Percentiles rank a stretch among this genome's conserved stretches.
Evolutionary conservation across 352 stramenopile genomes (phyloP).

Genomic region (Elongisporangium anandrum): DNA sequence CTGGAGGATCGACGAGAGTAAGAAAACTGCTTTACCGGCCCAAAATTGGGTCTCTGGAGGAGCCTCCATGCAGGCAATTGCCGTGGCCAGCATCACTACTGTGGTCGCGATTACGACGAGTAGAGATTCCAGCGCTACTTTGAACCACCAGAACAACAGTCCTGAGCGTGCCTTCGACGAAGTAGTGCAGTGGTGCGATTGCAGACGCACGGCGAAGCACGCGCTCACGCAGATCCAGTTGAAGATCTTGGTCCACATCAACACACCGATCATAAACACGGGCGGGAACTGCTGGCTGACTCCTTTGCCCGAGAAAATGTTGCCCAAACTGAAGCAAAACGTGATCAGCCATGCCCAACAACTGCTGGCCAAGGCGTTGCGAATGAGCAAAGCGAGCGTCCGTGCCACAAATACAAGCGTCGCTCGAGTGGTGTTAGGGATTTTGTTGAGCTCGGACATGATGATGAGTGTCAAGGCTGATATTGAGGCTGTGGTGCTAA

Average conservation of each 20-base stretch:
- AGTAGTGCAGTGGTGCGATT: not conserved
- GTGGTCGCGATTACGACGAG: not conserved
- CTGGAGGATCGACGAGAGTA: not conserved
- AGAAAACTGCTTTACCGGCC: not conserved
- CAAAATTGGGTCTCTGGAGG: not conserved
- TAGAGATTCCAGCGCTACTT: not conserved
- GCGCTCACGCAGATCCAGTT: slow-evolving; percentile 2
- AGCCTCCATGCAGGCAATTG: not conserved
- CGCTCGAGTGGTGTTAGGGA: no score
- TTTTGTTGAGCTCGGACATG: no score
- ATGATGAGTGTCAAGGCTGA: no score
- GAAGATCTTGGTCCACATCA: slow-evolving; percentile 5
- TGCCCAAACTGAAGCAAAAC: not conserved
- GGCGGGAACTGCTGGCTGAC: not conserved
- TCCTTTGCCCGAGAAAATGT: slow-evolving; percentile 1
- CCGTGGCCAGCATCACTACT: not conserved
- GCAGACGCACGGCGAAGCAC: slow-evolving; percentile 3
- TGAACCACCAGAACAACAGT: slow-evolving; percentile 5
- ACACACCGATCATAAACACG: not conserved
- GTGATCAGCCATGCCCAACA: not conserved
- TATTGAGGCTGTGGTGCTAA: no score
- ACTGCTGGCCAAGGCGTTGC: slow-evolving; percentile 2
- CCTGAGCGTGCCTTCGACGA: not conserved
- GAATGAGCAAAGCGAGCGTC: slow-evolving; percentile 1
- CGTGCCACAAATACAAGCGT: not conserved